A percentile compares a stretch with the other conserved stretches of the same genome.
phyloP scores from a whole-genome alignment of 2,329 filamentous ascomycete species.

The Colletotrichum gigasporum region DNA sequence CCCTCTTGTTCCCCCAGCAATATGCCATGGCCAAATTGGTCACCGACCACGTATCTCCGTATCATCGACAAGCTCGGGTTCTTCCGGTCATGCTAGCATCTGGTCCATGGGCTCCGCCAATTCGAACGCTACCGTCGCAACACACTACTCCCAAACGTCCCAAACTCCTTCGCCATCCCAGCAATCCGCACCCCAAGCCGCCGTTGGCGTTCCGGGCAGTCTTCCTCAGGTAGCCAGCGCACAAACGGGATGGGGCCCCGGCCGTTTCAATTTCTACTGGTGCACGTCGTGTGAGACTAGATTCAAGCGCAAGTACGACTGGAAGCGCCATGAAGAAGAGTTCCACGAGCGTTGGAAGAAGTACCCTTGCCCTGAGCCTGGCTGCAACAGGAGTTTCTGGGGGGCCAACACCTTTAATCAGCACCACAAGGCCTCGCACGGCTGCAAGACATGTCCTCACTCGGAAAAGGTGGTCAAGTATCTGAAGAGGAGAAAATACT shows the following conservation, averaged over 20 bases:
- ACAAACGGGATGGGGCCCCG: slow-evolving; percentile 33
- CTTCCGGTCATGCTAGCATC: slow-evolving; percentile 51
- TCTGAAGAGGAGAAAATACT: slow-evolving; percentile 71
- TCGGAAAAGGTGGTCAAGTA: slow-evolving; percentile 71
- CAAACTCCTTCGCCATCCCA: slow-evolving; percentile 49
- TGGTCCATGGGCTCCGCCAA: slow-evolving; percentile 43
- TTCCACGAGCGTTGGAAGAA: slow-evolving; percentile 76
- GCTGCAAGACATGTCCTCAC: slow-evolving; percentile 72
- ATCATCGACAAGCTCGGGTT: slow-evolving; percentile 60
- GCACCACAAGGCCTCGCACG: slow-evolving; percentile 72
- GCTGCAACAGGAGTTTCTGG: slow-evolving; percentile 74
- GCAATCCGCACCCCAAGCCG: slow-evolving; percentile 35
- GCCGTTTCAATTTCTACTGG: slow-evolving; percentile 59
- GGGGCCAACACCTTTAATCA: slow-evolving; percentile 75
- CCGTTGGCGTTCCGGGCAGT: slow-evolving; percentile 18
- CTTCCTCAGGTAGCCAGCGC: slow-evolving; percentile 32
- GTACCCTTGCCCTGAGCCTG: slow-evolving; percentile 70
- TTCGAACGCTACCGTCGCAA: slow-evolving; percentile 38
- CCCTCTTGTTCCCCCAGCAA: slow-evolving; percentile 44
- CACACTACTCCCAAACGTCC: slow-evolving; percentile 48
- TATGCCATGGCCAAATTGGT: slow-evolving; percentile 46
- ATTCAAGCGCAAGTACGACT: slow-evolving; percentile 75
- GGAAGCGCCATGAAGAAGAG: slow-evolving; percentile 76
- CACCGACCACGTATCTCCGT: slow-evolving; percentile 55
- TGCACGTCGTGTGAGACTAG: slow-evolving; percentile 70